phyloP scores from a whole-genome alignment of 129 eudicot genomes.

The Arctium lappa region DNA sequence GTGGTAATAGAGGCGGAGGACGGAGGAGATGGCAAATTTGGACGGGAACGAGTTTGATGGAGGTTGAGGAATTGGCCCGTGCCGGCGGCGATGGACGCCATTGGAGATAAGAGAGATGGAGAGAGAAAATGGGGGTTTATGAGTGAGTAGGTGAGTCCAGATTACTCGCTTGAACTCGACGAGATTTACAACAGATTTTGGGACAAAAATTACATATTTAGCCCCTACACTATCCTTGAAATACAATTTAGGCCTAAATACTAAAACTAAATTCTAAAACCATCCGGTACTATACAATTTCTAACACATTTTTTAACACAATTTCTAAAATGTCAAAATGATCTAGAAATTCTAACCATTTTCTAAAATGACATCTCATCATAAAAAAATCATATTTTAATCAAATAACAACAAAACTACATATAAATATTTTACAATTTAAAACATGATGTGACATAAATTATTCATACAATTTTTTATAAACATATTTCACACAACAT shows the following conservation, averaged over 20 bases:
- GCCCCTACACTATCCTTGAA: not conserved
- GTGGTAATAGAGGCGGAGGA: slow-evolving; percentile 4
- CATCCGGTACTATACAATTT: too few species aligned
- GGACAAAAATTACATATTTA: not conserved
- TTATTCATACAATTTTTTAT: too few species aligned
- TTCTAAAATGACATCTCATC: too few species aligned
- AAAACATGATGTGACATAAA: too few species aligned
- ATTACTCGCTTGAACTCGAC: slow-evolving; percentile 3
- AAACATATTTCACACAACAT: too few species aligned
- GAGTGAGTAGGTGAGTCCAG: slow-evolving; percentile 24
- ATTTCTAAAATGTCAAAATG: too few species aligned
- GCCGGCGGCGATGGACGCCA: slow-evolving; percentile 41
- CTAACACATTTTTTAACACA: too few species aligned
- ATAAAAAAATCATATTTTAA: too few species aligned
- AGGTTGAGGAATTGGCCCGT: slow-evolving; percentile 27
- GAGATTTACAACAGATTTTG: slow-evolving; percentile 25
- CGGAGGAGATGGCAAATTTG: not conserved
- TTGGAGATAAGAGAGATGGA: slow-evolving; percentile 37
- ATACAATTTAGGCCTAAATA: not conserved
- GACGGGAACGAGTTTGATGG: slow-evolving; percentile 18
- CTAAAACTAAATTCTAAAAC: not conserved
- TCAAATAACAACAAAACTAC: too few species aligned
- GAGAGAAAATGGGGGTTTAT: slow-evolving; percentile 15
- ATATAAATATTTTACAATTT: too few species aligned
- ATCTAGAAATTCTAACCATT: too few species aligned